Evolutionary conservation across 2,329 filamentous ascomycete species (phyloP).

Genomic region (Talaromyces islandicus): DNA sequence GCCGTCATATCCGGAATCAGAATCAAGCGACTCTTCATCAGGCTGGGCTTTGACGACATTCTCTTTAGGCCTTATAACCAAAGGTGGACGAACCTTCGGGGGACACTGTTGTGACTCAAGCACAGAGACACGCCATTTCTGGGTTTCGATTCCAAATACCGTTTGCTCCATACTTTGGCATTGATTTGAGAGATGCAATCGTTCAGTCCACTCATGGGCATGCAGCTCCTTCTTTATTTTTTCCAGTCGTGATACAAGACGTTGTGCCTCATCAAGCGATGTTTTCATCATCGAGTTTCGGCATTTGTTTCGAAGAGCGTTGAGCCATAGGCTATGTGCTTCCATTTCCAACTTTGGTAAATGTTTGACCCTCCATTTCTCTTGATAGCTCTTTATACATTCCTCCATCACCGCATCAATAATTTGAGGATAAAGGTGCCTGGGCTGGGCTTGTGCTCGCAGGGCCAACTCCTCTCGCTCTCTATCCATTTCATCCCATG

Average conservation of each 20-base stretch:
- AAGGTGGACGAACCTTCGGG: conserved; percentile 16
- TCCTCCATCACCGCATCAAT: conserved; percentile 51
- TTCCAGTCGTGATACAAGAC: conserved; percentile 48
- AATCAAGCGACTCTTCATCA: conserved; percentile 31
- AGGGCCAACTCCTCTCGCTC: conserved; percentile 31
- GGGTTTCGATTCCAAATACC: conserved; percentile 51
- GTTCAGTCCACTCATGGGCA: conserved; percentile 47
- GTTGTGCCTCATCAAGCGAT: conserved; percentile 39
- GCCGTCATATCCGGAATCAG: conserved; percentile 20
- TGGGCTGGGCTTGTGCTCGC: conserved; percentile 13
- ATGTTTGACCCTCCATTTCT: conserved; percentile 55
- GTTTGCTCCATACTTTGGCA: conserved; percentile 58
- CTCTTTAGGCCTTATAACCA: neutral
- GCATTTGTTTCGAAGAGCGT: conserved; percentile 36
- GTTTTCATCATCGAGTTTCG: conserved; percentile 39
- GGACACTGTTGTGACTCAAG: conserved; percentile 31
- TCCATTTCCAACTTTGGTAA: conserved; percentile 50
- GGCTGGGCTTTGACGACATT: neutral
- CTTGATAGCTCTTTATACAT: conserved; percentile 46
- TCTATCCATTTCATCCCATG: conserved; percentile 56
- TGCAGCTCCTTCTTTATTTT: conserved; percentile 51
- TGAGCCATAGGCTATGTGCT: conserved; percentile 58
- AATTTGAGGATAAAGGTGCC: conserved; percentile 39
- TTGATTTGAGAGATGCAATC: conserved; percentile 48
- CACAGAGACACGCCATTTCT: conserved; percentile 40